Base-by-base conservation (phyloP, 495 filamentous ascomycete species). In the Daldinia concentrica region DNA sequence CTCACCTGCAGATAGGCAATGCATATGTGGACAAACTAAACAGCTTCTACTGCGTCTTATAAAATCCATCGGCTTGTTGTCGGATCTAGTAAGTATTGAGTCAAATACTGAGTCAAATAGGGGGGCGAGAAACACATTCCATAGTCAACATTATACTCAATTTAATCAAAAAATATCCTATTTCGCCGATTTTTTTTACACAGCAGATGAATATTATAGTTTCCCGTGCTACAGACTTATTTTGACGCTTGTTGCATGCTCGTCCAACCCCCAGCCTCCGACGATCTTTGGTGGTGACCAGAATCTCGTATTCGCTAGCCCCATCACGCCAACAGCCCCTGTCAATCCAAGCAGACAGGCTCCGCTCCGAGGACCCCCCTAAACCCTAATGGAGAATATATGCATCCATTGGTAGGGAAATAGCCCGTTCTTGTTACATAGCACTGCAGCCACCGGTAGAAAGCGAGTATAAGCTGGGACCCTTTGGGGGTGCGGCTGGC, bases 261-360 rank as follows among this genome's bases (percentile, higher is more conserved):
- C 56, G 12, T 41, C 60, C 55, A 48, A 36, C 65, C 71, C 61
- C 63, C 66, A 67, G 63, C 71, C 67, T 64, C 66, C 63, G 63
- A 67, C 66, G 66, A 74, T 74, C 62, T 66, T 67, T 66, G 70
- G 70, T 71, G 62, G 67, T 74, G 62, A 74, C 71, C 71, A 74
- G 67, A 74, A 74, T 74, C 71, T 74, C 71, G 71, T 74, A 74
- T 74, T 74, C 71, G 71, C 71, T 74, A 74, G 71, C 71, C 58
- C 71, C 71, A 71, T 74, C 66, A 67, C 67, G 71, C 71, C 71
- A 74, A 67, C 45, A 11, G 71, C 71, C 71, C 71, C 71, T 74
- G 71, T 74, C 71, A 63, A 54, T 63, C 61, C 71, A 73, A 50
- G 69, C 63, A 68, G 12, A 62, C 62, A 58, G 71, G 61, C 61